These are phyloP conservation scores for Tolypocladium tropicale DNA, from an alignment of 2,329 filamentous ascomycete genomes.

Conservation along the genomic window DNA sequence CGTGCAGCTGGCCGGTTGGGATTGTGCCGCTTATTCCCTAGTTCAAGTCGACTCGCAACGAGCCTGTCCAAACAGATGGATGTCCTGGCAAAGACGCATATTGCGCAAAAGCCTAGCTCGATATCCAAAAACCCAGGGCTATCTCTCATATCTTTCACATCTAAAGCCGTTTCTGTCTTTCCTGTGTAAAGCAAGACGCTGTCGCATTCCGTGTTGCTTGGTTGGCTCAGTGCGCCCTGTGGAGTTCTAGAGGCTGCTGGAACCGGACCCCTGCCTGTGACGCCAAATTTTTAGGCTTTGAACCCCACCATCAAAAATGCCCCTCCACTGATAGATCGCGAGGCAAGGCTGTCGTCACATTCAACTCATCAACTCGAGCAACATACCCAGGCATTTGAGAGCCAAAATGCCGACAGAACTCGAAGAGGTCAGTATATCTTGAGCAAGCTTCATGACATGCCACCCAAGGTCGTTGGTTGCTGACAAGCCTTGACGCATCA, in stretches of 20 bases:
- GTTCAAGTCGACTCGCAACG: too few species aligned
- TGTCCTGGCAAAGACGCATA: background rate
- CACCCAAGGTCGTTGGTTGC: background rate
- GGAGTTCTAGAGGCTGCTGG: too few species aligned
- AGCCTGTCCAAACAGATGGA: background rate
- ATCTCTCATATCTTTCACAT: too few species aligned
- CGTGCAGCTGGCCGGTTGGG: background rate
- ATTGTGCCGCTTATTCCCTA: background rate
- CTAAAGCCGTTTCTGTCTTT: too few species aligned
- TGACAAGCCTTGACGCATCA: constrained; percentile 22
- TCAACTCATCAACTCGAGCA: background rate
- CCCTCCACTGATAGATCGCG: constrained; percentile 8
- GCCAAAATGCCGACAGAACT: constrained; percentile 60
- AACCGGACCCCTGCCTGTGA: constrained; percentile 5
- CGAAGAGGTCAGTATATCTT: constrained; percentile 49
- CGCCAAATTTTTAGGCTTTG: constrained; percentile 3
- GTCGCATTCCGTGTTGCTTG: background rate
- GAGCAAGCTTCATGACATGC: background rate
- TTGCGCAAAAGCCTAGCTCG: too few species aligned
- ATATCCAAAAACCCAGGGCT: too few species aligned
- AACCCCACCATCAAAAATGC: constrained; percentile 11
- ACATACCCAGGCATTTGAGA: background rate
- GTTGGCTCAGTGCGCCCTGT: constrained; percentile 10
- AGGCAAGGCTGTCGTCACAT: background rate
- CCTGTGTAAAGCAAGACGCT: background rate